Evolutionary conservation across 768 basidiomycete genomes (phyloP).

Genomic region (Hygrocybe punicea): DNA sequence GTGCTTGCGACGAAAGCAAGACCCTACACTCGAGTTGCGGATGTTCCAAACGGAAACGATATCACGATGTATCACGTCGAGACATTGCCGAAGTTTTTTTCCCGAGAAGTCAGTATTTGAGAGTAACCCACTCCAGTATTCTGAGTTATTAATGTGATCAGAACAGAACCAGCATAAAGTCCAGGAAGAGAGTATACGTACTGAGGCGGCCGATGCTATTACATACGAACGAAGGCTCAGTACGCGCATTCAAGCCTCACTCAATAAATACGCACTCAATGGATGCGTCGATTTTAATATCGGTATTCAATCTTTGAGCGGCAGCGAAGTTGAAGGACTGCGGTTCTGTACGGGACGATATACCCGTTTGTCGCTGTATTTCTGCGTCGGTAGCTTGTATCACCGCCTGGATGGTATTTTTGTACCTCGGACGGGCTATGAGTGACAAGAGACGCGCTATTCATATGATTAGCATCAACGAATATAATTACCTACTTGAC

Average conservation of each 20-base stretch:
- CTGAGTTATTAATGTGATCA: conserved; percentile 4
- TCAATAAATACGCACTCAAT: conserved; percentile 20
- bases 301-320: conserved; percentile 22
- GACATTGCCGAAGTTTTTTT: conserved; percentile 16
- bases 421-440: too few species aligned
- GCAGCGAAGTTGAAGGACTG: conserved; percentile 22
- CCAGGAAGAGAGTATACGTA: conserved; percentile 12
- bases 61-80: conserved; percentile 23
- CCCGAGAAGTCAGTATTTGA: conserved; percentile 20
- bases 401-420: too few species aligned
- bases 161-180: not conserved
- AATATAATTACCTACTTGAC: too few species aligned
- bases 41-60: conserved; percentile 26
- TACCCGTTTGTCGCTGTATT: not conserved
- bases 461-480: too few species aligned
- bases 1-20: not conserved
- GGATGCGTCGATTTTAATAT: conserved; percentile 21
- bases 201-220: conserved; percentile 12
- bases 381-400: not conserved
- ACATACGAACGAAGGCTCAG: not conserved
- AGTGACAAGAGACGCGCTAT: too few species aligned
- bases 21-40: conserved; percentile 15
- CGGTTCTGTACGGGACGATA: conserved; percentile 12
- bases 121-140: conserved; percentile 26
- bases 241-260: too few species aligned